These are phyloP conservation scores for Neoscytalidium dimidiatum DNA, from an alignment of 2,329 filamentous ascomycete genomes.

Conservation along the genomic window DNA sequence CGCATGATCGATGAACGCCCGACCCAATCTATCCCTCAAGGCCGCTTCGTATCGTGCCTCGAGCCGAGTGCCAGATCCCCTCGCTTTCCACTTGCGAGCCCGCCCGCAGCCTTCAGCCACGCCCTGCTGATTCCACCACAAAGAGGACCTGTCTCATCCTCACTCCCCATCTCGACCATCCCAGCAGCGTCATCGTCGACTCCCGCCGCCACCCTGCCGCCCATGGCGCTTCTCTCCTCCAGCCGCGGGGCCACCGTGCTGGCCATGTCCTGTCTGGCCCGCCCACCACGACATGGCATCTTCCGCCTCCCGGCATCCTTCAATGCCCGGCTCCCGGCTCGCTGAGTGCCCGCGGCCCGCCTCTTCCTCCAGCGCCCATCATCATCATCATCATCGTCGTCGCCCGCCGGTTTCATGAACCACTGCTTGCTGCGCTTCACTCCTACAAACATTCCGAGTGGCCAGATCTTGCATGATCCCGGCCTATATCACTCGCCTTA, in stretches of 20 bases:
- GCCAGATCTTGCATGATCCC: background rate
- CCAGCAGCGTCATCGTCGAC: background rate
- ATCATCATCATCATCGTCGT: no score
- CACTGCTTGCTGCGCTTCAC: constrained; percentile 1
- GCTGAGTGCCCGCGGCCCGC: no score
- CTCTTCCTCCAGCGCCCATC: background rate
- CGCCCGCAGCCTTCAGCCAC: constrained; percentile 7
- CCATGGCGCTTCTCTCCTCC: background rate
- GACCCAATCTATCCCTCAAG: background rate
- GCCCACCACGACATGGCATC: no score
- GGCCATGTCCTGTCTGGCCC: no score
- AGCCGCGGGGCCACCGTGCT: background rate
- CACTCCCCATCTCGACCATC: background rate
- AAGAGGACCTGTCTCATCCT: constrained; percentile 6
- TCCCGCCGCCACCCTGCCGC: background rate
- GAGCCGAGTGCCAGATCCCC: background rate
- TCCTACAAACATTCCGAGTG: constrained; percentile 10
- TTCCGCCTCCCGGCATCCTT: background rate
- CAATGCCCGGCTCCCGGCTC: no score
- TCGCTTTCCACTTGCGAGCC: background rate
- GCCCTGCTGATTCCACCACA: background rate
- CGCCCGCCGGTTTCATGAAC: background rate
- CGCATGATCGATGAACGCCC: background rate
- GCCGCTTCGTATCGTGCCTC: background rate
- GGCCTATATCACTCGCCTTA: background rate